These are phyloP conservation scores for Wickerhamiella qilinensis DNA, from an alignment of 805 yeast genomes.

Conservation along the genomic window DNA sequence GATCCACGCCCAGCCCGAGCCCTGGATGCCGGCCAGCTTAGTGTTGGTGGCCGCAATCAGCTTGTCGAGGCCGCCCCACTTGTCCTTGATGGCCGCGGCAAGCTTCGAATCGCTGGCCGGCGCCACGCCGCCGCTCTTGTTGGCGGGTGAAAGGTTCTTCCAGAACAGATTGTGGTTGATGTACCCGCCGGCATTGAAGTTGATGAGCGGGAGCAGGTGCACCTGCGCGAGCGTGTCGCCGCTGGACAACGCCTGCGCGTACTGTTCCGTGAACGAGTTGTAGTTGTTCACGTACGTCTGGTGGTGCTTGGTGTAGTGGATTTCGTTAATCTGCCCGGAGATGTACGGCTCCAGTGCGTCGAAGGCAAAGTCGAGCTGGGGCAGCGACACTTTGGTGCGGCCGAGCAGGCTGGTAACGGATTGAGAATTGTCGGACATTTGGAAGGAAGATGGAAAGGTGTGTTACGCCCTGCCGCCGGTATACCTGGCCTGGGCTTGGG, in stretches of 20 bases:
- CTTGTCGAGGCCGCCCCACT: constrained; percentile 58
- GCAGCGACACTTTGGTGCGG: no score
- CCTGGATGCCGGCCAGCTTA: constrained; percentile 74
- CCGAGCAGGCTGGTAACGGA: no score
- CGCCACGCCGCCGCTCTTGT: constrained; percentile 58
- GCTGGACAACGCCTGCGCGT: constrained; percentile 41
- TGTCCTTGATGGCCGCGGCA: constrained; percentile 37
- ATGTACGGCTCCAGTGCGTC: constrained; percentile 76
- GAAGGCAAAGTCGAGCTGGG: constrained; percentile 69
- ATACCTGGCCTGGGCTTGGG: no score
- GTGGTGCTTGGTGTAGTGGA: constrained; percentile 78
- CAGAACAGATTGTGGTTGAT: constrained; percentile 75
- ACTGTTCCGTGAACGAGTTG: constrained; percentile 62
- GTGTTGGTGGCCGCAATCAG: constrained; percentile 47
- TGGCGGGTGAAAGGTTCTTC: constrained; percentile 67
- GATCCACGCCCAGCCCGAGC: constrained; percentile 91
- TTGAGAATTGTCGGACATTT: no score
- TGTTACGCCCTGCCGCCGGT: no score
- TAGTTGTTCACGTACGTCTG: constrained; percentile 79
- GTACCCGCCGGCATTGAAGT: constrained; percentile 90
- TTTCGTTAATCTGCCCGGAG: constrained; percentile 70
- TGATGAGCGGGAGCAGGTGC: constrained; percentile 59
- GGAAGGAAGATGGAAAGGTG: no score
- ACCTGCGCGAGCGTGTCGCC: constrained; percentile 42
- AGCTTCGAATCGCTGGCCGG: constrained; percentile 36